Base-by-base conservation (phyloP, 2,329 filamentous ascomycete species). In the Microdochium paspali region DNA sequence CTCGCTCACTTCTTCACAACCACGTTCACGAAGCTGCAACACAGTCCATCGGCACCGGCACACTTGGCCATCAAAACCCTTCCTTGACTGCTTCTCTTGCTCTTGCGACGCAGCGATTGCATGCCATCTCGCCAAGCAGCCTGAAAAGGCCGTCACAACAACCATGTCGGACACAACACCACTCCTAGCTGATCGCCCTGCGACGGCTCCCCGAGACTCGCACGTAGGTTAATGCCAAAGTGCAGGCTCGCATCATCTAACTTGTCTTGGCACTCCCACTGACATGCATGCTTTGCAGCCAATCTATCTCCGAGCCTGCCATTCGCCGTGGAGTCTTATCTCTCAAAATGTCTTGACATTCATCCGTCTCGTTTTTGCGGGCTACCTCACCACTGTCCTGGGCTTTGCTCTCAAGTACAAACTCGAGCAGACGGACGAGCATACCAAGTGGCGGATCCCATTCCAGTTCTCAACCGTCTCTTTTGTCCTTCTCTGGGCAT, bases 401-500 rank as follows among this genome's bases (percentile, higher is more conserved):
- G 62, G 62, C 47, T 64, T 76, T 56, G 60, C 72, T 9, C 54
- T 66, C 48, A 64, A 72, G 51, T 75, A 67, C 62, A 74, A 75
- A 58, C 56, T 71, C 44, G 65, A 65, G 24, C 62, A 63, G 24
- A 58, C 68, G 40, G 65, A 68, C 10, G 57, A 64, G 3, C 65
- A 66, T 45, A 64, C 63, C 10, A 57, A 55, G 20, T 71, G 66
- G 68, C 62, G 64, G 15, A 65, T 72, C 24, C 50, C 71, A 10
- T 79, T 77, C 49, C 67, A 77, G 55, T 77, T 77, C 58, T 68
- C 69, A 31, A 64, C 68, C 10, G 59, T 76, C 50, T 63, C 68
- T 39, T 73, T 66, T 52, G 48, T 61, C 44, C 47, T 73, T 32
- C 60, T 71, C n/a, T 62, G 69, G 46, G 26, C 67, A 10, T 78